Conservation (phyloP, 371 early-diverging fungal species). For the Parasitella parasitica region DNA sequence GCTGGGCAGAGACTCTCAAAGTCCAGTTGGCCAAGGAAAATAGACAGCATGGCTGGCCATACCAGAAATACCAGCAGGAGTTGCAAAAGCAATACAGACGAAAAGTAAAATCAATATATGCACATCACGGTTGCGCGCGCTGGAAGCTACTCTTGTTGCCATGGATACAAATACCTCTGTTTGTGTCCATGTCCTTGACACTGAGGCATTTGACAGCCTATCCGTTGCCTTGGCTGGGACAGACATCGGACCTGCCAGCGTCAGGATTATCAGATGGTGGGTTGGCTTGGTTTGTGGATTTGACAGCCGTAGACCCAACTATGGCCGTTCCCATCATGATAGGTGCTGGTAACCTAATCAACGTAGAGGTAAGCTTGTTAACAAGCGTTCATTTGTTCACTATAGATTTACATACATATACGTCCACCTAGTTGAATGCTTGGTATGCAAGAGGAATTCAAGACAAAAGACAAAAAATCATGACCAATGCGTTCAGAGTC, state of each 20-base stretch:
- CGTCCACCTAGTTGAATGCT: constrained; percentile 58
- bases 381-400: too few species aligned
- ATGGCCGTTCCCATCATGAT: constrained; percentile 67
- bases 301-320: constrained; percentile 73
- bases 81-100: constrained; percentile 55
- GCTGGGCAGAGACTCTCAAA: constrained; percentile 64
- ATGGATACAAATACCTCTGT: constrained; percentile 77
- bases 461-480: constrained; percentile 42
- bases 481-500: constrained; percentile 57
- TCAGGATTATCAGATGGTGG: constrained; percentile 68
- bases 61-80: constrained; percentile 47
- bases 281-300: constrained; percentile 66
- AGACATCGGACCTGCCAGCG: constrained; percentile 30
- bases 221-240: constrained; percentile 58
- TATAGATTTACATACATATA: too few species aligned
- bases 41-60: constrained; percentile 38
- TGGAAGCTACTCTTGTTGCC: constrained; percentile 66
- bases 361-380: constrained; percentile 62
- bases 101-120: constrained; percentile 62
- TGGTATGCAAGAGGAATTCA: constrained; percentile 45
- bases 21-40: constrained; percentile 47
- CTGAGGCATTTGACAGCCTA: constrained; percentile 67
- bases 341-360: constrained; percentile 66
- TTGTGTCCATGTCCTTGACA: constrained; percentile 69
- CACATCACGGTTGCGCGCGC: constrained; percentile 61